Evolutionary conservation across 306 rosid species (phyloP).

Genomic region (Ziziphus jujuba): DNA sequence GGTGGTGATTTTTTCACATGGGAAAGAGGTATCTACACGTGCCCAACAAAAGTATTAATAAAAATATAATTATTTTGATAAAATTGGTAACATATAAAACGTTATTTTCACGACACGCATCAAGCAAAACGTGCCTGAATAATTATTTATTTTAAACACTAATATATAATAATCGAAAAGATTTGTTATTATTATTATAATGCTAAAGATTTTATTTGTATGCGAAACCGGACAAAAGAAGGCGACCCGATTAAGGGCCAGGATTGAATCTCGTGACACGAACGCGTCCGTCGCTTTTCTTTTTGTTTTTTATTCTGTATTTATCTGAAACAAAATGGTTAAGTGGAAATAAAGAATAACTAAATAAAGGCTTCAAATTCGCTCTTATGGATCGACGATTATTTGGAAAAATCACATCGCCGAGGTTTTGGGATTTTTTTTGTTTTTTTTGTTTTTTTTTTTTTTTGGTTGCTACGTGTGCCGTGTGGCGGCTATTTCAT

Average conservation of each 20-base stretch:
- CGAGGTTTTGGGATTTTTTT: slow-evolving; percentile 13
- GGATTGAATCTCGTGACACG: slow-evolving; percentile 19
- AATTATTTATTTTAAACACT: slow-evolving; percentile 8
- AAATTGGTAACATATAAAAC: slow-evolving; percentile 5
- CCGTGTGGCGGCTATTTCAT: slow-evolving; percentile 25
- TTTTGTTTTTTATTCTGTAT: neutral
- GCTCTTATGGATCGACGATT: slow-evolving; percentile 4
- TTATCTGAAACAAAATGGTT: neutral
- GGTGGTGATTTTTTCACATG: slow-evolving; percentile 41
- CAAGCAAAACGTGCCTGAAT: slow-evolving; percentile 48
- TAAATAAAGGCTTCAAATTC: neutral
- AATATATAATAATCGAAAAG: neutral
- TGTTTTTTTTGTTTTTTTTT: no score
- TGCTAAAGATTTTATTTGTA: neutral
- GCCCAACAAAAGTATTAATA: slow-evolving; percentile 18
- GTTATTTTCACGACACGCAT: slow-evolving; percentile 27
- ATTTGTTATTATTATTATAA: neutral
- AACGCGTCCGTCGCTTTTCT: slow-evolving; percentile 11
- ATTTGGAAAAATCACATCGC: slow-evolving; percentile 5
- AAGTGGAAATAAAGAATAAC: neutral
- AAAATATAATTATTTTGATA: neutral
- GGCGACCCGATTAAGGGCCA: slow-evolving; percentile 17
- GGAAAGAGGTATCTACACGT: slow-evolving; percentile 38
- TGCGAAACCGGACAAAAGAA: slow-evolving; percentile 11
- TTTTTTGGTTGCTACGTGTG: neutral